phyloP scores from a whole-genome alignment of 257 asterid genomes.

The Solanum pinnatisectum region DNA sequence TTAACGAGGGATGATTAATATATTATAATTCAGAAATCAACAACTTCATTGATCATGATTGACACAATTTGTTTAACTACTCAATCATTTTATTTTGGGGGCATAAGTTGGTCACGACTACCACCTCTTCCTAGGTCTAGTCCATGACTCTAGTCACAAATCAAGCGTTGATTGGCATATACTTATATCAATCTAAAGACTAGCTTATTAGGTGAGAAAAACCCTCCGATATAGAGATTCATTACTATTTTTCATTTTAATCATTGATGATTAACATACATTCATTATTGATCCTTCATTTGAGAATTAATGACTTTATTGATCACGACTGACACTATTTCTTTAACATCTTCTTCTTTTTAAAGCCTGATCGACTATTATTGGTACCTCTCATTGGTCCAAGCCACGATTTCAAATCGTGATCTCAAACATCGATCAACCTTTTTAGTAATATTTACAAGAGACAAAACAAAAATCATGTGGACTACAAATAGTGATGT shows the following conservation, averaged over 20 bases:
- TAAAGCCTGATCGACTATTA: neutral
- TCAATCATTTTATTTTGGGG: neutral
- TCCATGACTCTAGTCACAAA: neutral
- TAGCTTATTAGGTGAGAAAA: neutral
- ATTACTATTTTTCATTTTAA: neutral
- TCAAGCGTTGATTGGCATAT: neutral
- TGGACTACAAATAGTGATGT: neutral
- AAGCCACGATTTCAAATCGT: neutral
- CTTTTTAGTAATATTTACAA: neutral
- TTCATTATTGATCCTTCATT: neutral
- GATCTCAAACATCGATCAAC: neutral
- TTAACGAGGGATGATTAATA: neutral
- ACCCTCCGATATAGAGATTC: neutral
- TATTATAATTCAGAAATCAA: neutral
- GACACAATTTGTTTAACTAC: too few relatives aligned
- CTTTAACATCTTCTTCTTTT: neutral
- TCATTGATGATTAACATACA: neutral
- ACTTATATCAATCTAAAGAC: neutral
- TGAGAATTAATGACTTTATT: neutral
- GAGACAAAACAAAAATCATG: neutral
- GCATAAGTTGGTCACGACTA: neutral
- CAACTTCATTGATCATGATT: neutral
- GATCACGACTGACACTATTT: neutral
- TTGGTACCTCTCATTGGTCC: neutral
- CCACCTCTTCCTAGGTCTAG: neutral